Conservation (phyloP, 345 rosid genomes). For the Salix exigua region DNA sequence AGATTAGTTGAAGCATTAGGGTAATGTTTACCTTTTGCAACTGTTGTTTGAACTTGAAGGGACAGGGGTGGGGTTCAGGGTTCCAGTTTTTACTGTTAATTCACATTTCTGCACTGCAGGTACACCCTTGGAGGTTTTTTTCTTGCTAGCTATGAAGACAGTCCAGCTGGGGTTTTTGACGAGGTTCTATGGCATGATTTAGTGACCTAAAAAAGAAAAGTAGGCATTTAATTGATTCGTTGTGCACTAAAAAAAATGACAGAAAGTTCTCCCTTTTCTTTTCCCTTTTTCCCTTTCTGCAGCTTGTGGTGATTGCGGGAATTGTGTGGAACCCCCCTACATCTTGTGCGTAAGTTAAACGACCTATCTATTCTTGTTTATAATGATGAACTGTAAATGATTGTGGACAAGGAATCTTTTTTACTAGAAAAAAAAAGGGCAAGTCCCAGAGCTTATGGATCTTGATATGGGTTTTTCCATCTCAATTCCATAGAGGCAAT, state of each 20-base stretch:
- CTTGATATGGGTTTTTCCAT: neutral
- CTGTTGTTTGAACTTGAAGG: neutral
- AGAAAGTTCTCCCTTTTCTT: neutral
- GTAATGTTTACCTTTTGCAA: constrained; percentile 24
- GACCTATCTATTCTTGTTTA: constrained; percentile 9
- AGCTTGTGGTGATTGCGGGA: constrained; percentile 98
- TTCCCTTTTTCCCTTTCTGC: constrained; percentile 10
- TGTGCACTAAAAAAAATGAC: neutral
- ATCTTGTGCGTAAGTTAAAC: constrained; percentile 83
- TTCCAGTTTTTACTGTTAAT: constrained; percentile 1
- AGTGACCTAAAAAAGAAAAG: neutral
- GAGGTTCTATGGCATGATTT: constrained; percentile 48
- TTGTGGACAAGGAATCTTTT: neutral
- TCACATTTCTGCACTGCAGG: constrained; percentile 37
- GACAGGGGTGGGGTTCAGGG: neutral
- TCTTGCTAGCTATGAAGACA: constrained; percentile 86
- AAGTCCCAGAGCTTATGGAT: constrained; percentile 2
- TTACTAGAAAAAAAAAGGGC: neutral
- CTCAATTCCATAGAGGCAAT: constrained; percentile 1
- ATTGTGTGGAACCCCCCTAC: constrained; percentile 93
- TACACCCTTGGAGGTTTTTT: constrained; percentile 96
- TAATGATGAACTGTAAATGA: constrained; percentile 7
- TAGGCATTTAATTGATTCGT: neutral
- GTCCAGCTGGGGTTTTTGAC: constrained; percentile 88
- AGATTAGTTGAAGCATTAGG: constrained; percentile 95